These are phyloP conservation scores for Obba rivulosa DNA, from an alignment of 768 basidiomycete species.

Conservation along the genomic window DNA sequence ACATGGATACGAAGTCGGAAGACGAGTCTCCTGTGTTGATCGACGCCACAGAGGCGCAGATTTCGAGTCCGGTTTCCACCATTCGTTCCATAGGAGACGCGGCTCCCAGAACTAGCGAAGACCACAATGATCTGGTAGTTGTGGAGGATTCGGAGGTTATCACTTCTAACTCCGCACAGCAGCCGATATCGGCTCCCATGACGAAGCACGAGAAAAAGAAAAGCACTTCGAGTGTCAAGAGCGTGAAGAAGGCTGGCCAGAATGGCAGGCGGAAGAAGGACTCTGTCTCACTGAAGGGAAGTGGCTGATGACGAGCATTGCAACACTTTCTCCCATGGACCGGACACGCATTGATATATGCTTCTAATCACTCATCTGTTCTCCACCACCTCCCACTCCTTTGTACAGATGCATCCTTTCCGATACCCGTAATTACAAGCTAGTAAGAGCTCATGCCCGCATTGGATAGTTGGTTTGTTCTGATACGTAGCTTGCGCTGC, in stretches of 20 bases:
- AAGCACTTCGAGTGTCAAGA: constrained; percentile 54
- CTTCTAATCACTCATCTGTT: constrained; percentile 9
- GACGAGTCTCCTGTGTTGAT: constrained; percentile 22
- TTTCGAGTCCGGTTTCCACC: constrained; percentile 32
- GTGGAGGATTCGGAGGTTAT: constrained; percentile 33
- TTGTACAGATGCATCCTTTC: constrained; percentile 16
- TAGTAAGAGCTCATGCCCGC: constrained; percentile 12
- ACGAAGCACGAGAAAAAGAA: constrained; percentile 49
- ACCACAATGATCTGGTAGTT: constrained; percentile 26
- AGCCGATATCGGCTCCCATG: constrained; percentile 23
- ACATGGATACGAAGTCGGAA: constrained; percentile 3
- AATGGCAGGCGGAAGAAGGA: constrained; percentile 48
- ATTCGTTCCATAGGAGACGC: constrained; percentile 56
- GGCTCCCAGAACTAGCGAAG: constrained; percentile 39
- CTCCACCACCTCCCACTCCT: constrained; percentile 9
- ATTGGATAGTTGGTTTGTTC: not conserved
- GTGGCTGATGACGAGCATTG: constrained; percentile 2
- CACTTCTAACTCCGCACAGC: constrained; percentile 30
- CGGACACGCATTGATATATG: constrained; percentile 15
- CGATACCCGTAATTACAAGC: constrained; percentile 21
- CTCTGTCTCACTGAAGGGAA: constrained; percentile 41
- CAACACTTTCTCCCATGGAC: not conserved
- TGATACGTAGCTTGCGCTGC: no score
- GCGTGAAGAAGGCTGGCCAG: constrained; percentile 36
- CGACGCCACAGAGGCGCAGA: constrained; percentile 11